These are phyloP conservation scores for Ascochyta rabiei DNA, from an alignment of 2,329 filamentous ascomycete species.

Conservation along the genomic window DNA sequence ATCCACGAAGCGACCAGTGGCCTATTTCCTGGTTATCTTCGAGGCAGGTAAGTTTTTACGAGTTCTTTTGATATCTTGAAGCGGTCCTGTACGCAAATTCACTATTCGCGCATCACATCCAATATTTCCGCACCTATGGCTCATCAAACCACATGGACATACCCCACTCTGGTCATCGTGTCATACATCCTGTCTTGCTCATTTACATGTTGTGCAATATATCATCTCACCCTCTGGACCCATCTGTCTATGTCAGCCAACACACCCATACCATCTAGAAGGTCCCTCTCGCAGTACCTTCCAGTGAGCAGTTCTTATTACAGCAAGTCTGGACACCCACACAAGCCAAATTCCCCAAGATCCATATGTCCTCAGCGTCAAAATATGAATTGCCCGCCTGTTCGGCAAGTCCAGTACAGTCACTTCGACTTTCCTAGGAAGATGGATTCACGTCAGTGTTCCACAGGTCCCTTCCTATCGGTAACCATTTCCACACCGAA, in stretches of 20 bases:
- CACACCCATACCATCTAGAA: neutral
- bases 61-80: neutral
- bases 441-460: neutral
- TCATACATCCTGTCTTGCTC: neutral
- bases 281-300: too few species aligned
- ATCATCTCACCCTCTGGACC: neutral
- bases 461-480: neutral
- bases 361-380: neutral
- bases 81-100: neutral
- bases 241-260: neutral
- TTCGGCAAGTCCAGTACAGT: neutral
- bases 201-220: neutral
- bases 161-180: neutral
- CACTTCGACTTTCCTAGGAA: neutral
- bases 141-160: neutral
- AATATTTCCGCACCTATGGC: neutral
- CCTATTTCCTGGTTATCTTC: neutral
- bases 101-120: neutral
- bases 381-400: neutral
- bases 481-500: neutral
- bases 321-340: neutral
- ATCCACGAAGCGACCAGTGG: neutral
- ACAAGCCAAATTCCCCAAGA: neutral
- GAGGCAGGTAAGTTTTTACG: neutral
- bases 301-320: neutral